Base-by-base conservation (phyloP, 2,329 filamentous ascomycete species). In the Talaromyces funiculosus region DNA sequence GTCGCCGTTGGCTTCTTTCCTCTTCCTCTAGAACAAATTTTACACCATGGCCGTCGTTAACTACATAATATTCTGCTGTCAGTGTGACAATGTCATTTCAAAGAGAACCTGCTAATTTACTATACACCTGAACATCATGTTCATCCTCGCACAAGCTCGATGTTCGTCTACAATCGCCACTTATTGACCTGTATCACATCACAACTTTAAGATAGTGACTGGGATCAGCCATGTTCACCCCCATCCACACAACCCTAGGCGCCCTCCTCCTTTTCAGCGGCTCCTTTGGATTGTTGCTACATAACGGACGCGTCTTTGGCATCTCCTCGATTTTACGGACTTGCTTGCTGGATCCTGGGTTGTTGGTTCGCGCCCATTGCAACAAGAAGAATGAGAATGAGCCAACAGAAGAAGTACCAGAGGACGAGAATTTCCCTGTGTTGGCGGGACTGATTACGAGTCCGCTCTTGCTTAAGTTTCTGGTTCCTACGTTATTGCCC, bases 221-320 rank as follows among this genome's bases (percentile, higher is more conserved):
- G 47, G 47, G 29, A 9, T 24, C 6, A 18, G 29, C 22, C 47
- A 82, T 83, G 81, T 83, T 83, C 64, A 83, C 81, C 0, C 80
- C 81, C 0, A 58, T 83, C 26, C 76, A 82, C 64, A 81, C 81
- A 14, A 75, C 77, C 5, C 66, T 83, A 10, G 81, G 81, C 18
- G 80, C 81, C 2, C 55, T 82, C 12, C 69, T 83, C 57, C 73
- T 83, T 53, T 80, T 80, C 60, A 78, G 81, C 66, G 75, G 78
- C 47, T 80, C 80, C 0, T 78, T 78, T 20, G 74, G 76, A 20
- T 72, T 83, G 0, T 77, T 83, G 16, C 68, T 79, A 54, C 77
- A 81, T 53, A 82, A 81, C 72, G 81, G 81, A n/a, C 70, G 72
- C 2, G 71, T 83, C 4, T 74, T 83, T 61, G 81, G 81, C 7